Evolutionary conservation across 805 yeast genomes (phyloP), one percentile per base, ranked within the genome.

Genomic region (Yarrowia keelungensis): DNA sequence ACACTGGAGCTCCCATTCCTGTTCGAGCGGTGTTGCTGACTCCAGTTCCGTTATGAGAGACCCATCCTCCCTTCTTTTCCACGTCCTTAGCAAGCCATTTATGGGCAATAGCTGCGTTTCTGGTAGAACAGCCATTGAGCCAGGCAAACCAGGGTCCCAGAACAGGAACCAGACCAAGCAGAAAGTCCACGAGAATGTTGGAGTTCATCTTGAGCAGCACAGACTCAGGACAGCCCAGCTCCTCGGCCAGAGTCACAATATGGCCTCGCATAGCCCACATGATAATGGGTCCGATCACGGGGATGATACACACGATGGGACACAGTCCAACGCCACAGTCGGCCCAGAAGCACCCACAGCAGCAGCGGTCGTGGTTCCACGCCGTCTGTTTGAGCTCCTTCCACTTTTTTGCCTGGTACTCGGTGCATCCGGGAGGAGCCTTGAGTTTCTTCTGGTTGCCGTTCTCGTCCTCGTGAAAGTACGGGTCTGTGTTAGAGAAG

Each of bases 301-400:
- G 98, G 10, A 94, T 68, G 9, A 91, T 78, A 1, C 89, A 83
- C 47, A 88, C 82, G 14, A 92, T 65, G 1, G 97, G 95, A 1
- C 89, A 94, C 74, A 89, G 77, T 0, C 97, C 97, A 19, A 90
- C 73, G 1, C 95, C 94, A 72, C 91, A 83, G 78, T 87, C 92
- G 72, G 85, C 58, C 61, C 74, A 69, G 56, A 88, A 88, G 71
- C 93, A 88, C 0, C 97, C 97, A 76, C 90, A 81, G 74, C 91
- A 85, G 76, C 96, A 91, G 72, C 85, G 84, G 76, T 94, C 98
- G 75, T 94, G 92, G 15, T 84, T 74, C 97, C 97, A 93, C 0
- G 98, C 98, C 70, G 86, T 83, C 64, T 80, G 82, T 74, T 89
- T 93, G n/a, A 92, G 80, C 35, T 76, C 79, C 75, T 88, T 89